Base-by-base conservation (phyloP, 148 eudicot species). In the Vaccinium darrowii region DNA sequence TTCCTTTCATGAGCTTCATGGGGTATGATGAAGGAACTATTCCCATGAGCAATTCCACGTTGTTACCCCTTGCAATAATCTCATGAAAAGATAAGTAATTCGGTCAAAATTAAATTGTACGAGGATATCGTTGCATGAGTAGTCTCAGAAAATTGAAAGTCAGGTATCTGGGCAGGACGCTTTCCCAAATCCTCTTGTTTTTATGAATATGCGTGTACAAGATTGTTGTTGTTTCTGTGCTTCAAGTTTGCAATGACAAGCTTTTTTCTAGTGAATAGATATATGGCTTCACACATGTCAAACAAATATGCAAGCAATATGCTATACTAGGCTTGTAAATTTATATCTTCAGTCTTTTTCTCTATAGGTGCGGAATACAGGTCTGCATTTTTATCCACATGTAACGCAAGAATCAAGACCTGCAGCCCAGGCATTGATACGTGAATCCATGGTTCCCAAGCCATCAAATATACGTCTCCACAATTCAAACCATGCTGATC, bases 401-500 rank as follows among this genome's bases (percentile, higher is more conserved):
- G 85, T 84, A 82, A 78, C 63, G 36, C 87, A 86, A 81, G 92
- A 84, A 78, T 82, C 87, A 84, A 88, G 82, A 56, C 39, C 81
- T 63, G 81, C 84, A 71, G 74, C 88, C 82, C 85, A 82, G 54
- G 90, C 33, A 78, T 47, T 86, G 83, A 84, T 85, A 69, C 86
- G 69, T 49, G 84, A 85, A 65, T 79, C 88, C 36, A 58, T 62
- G 36, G 62, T 71, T 51, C 78, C 91, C 79, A 81, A 84, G 80
- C 62, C 83, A 76, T 79, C 90, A 83, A 88, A 86, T 87, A 82
- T 88, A 60, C 83, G 82, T 86, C 80, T 86, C 23, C 49, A 82
- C 79, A 88, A 85, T 79, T 51, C 89, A 47, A 81, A 39, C 84
- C 84, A 84, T 39, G 80, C 88, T 81, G 93, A 88, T 78, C 81